Conservation (phyloP, 176 grass and related monocot species). For the Triticum timopheevii region DNA sequence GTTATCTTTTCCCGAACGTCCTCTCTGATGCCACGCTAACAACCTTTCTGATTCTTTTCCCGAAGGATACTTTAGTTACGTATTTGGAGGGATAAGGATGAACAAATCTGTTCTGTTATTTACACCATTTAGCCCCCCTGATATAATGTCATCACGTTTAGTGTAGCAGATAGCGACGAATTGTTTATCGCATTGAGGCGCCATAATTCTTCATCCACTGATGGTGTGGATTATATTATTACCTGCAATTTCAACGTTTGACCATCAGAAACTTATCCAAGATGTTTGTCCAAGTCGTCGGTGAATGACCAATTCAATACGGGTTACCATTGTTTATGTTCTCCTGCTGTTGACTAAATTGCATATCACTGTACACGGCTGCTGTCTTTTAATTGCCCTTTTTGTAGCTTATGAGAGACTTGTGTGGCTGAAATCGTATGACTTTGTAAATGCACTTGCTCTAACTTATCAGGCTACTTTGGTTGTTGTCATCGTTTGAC, state of each 20-base stretch:
- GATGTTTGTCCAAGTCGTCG: conserved; percentile 1
- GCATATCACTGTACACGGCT: not conserved
- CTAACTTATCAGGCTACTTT: not conserved
- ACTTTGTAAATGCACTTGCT: not conserved
- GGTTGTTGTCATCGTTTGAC: conserved; percentile 4
- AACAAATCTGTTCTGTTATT: not conserved
- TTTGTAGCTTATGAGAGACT: not conserved
- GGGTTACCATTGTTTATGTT: not conserved
- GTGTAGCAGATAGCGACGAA: not conserved
- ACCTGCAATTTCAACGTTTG: conserved; percentile 19
- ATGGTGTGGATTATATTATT: not conserved
- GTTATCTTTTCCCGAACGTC: no score
- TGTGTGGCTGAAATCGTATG: not conserved
- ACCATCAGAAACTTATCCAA: conserved; percentile 27
- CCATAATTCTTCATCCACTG: conserved; percentile 3
- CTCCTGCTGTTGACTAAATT: not conserved
- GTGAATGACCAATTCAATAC: not conserved
- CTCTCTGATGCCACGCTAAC: not conserved
- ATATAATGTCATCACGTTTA: not conserved
- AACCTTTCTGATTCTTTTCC: not conserved
- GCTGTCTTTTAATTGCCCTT: not conserved
- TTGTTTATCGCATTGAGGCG: not conserved
- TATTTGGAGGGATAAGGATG: not conserved
- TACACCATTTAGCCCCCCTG: not conserved
- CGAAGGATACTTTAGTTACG: not conserved